phyloP scores from a whole-genome alignment of 2,329 filamentous ascomycete genomes.

The Tolypocladium amazonense region DNA sequence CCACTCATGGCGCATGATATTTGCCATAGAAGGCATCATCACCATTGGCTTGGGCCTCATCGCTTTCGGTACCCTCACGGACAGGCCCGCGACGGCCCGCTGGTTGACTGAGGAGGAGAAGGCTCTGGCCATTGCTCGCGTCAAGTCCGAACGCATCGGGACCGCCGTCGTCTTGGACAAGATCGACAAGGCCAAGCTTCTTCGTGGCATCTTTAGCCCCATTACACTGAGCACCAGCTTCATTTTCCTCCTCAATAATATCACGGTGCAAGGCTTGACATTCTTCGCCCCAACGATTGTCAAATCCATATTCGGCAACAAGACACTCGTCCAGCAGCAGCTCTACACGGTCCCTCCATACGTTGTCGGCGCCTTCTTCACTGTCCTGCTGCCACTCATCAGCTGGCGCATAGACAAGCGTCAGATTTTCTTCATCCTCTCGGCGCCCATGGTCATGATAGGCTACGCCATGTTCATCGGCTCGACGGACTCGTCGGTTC shows the following conservation, averaged over 20 bases:
- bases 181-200: constrained; percentile 46
- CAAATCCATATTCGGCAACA: constrained; percentile 51
- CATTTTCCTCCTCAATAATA: constrained; percentile 55
- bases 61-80: constrained; percentile 54
- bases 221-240: constrained; percentile 45
- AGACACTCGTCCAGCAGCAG: constrained; percentile 49
- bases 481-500: constrained; percentile 35
- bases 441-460: constrained; percentile 53
- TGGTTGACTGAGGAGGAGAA: constrained; percentile 60
- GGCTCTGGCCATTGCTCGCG: constrained; percentile 51
- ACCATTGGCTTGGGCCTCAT: constrained; percentile 42
- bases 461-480: constrained; percentile 65
- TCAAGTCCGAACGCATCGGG: constrained; percentile 58
- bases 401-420: constrained; percentile 51
- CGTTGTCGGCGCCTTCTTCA: constrained; percentile 57
- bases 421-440: constrained; percentile 48
- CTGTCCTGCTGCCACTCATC: constrained; percentile 47
- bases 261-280: constrained; percentile 60
- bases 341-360: constrained; percentile 63
- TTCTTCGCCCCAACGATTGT: constrained; percentile 65
- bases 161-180: constrained; percentile 53
- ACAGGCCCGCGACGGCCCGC: constrained; percentile 54
- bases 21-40: constrained; percentile 58
- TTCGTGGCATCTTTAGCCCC: constrained; percentile 53
- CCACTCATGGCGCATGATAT: constrained; percentile 56